Conservation (phyloP, 2,329 filamentous ascomycete species). For the Fusarium stilboides region DNA sequence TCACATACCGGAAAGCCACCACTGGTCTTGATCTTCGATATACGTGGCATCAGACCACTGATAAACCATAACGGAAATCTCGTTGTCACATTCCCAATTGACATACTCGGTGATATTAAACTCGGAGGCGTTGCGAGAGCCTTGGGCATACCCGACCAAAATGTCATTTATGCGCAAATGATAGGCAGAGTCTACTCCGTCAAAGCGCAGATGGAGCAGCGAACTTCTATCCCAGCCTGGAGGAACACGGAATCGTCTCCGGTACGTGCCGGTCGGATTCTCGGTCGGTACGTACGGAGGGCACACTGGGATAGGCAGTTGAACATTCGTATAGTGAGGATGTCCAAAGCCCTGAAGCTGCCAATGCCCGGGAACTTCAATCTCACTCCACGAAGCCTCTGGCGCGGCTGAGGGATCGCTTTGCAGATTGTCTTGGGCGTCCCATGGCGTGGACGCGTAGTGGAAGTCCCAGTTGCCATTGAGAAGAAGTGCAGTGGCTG, state of each 20-base stretch:
- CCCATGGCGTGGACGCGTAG: conserved; percentile 5
- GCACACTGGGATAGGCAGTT: conserved; percentile 20
- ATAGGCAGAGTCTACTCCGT: conserved; percentile 21
- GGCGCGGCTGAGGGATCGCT: background rate
- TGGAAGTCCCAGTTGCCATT: conserved; percentile 29
- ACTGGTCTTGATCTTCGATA: conserved; percentile 26
- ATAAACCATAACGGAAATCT: conserved; percentile 13
- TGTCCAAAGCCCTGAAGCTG: conserved; percentile 19
- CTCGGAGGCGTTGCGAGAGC: conserved; percentile 20
- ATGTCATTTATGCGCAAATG: conserved; percentile 20
- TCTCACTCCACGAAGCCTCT: background rate
- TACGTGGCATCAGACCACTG: conserved; percentile 25
- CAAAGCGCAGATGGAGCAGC: conserved; percentile 15
- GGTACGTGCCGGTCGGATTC: conserved; percentile 17
- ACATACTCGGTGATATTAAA: background rate
- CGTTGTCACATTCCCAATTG: background rate
- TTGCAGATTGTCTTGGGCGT: conserved; percentile 3
- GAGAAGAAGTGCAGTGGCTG: background rate
- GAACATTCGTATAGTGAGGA: conserved; percentile 25
- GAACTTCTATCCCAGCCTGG: conserved; percentile 1
- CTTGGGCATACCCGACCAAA: conserved; percentile 21
- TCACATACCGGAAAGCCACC: conserved; percentile 21
- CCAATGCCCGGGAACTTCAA: conserved; percentile 17
- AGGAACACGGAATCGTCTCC: conserved; percentile 2
- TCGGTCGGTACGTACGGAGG: conserved; percentile 22